Evolutionary conservation across 495 filamentous ascomycete species (phyloP).

Genomic region (Immersiella caudata): DNA sequence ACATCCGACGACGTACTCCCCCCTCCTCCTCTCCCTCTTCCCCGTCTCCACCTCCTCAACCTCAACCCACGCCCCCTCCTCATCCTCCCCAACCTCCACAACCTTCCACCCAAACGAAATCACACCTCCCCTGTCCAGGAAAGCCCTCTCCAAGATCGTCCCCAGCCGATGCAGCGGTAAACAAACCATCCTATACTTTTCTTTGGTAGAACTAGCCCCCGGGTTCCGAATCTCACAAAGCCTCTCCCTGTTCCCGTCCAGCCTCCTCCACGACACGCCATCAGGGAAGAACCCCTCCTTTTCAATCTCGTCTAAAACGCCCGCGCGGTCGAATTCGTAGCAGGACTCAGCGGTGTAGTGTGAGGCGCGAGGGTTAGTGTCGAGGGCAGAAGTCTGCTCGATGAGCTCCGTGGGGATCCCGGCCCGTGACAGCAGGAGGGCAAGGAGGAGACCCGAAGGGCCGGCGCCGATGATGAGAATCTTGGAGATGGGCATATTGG

Average conservation of each 20-base stretch:
- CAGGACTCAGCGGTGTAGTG: slow-evolving; percentile 51
- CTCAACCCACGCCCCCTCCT: slow-evolving; percentile 46
- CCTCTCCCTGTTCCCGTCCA: slow-evolving; percentile 43
- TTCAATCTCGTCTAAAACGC: slow-evolving; percentile 50
- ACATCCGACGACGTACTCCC: slow-evolving; percentile 57
- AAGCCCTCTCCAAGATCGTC: slow-evolving; percentile 25
- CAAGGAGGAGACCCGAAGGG: slow-evolving; percentile 59
- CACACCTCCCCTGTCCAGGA: slow-evolving; percentile 13
- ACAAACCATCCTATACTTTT: slow-evolving; percentile 51
- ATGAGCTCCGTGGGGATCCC: slow-evolving; percentile 57
- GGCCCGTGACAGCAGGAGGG: slow-evolving; percentile 56
- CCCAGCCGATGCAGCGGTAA: slow-evolving; percentile 52
- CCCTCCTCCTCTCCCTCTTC: slow-evolving; percentile 25
- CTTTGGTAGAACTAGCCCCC: slow-evolving; percentile 29
- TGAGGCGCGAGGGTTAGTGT: slow-evolving; percentile 59
- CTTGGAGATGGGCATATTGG: slow-evolving; percentile 31
- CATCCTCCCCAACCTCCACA: slow-evolving; percentile 45
- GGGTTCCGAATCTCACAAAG: slow-evolving; percentile 29
- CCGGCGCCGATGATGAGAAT: slow-evolving; percentile 60
- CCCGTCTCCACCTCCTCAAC: slow-evolving; percentile 36
- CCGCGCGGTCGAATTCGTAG: slow-evolving; percentile 53
- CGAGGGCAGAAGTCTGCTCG: slow-evolving; percentile 52
- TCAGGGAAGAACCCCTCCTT: slow-evolving; percentile 45
- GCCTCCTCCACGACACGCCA: slow-evolving; percentile 52
- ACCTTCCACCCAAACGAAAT: slow-evolving; percentile 41